Base-by-base conservation (phyloP, 768 basidiomycete genomes). In the Boletus patriciae region DNA sequence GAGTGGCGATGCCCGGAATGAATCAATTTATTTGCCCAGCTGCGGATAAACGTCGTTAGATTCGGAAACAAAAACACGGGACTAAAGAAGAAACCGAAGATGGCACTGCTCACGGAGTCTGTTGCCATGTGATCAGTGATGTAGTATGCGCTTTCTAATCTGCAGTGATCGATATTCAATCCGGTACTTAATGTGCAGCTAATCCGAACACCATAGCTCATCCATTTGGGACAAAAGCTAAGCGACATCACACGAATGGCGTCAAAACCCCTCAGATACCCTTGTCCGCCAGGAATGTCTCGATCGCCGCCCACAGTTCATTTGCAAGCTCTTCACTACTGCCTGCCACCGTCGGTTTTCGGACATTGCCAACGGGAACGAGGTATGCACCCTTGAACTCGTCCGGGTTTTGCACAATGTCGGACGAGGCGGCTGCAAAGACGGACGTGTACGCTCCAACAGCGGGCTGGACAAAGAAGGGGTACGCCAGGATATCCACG, bases 361-460 rank as follows among this genome's bases (percentile, higher is more conserved):
- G 15, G 4, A 75, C 37, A 1, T 18, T 56, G 8, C 60, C 67
- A 0, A 66, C 59, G 0, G 74, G 73, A 27, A 66, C 43, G n/a
- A 75, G 46, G 50, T 75, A 71, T 52, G 58, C 63, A n/a, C 74
- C 71, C 41, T 61, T 59, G 55, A 70, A 75, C 50, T 58, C 70
- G 16, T 62, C 63, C 37, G 55, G 55, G 6, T 65, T 23, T 13
- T 60, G 53, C 6, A 29, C 46, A 12, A 74, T 46, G 10, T 65
- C 64, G 16, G 64, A 37, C 7, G 68, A 67, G 15, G 66, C 70
- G 0, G 74, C 73, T 8, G 75, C 72, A 47, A 70, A 69, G 29
- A 42, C 62, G 9, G 68, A 62, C 2, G 64, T 65, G 52, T 68
- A 61, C 12, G 53, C 70, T 6, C 76, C 74, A 11, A 59, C 59